Percentiles rank a stretch among this genome's conserved stretches.
Evolutionary conservation across 768 basidiomycete genomes (phyloP).

Genomic region (Lactarius tabidus): DNA sequence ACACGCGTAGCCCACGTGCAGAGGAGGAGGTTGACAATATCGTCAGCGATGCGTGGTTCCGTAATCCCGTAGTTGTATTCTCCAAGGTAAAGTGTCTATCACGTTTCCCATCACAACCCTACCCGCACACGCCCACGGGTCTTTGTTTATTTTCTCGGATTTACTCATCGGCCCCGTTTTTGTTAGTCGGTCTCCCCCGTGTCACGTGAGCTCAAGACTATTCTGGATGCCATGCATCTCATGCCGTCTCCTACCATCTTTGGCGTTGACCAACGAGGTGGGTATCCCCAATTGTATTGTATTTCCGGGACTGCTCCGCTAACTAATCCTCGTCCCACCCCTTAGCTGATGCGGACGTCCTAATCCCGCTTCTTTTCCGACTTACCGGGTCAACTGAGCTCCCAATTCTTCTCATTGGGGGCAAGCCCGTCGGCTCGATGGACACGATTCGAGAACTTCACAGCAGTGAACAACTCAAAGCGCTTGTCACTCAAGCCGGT

Average conservation of each 20-base stretch:
- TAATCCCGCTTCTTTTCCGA: constrained; percentile 57
- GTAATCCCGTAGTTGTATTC: constrained; percentile 72
- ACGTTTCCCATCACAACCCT: constrained; percentile 2
- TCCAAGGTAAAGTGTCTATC: constrained; percentile 48
- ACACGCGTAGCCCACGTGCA: constrained; percentile 62
- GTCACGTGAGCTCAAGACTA: constrained; percentile 62
- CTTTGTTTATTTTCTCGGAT: neutral
- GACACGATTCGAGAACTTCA: constrained; percentile 49
- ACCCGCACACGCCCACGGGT: neutral
- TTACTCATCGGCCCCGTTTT: neutral
- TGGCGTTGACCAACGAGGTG: constrained; percentile 62
- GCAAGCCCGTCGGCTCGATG: constrained; percentile 50
- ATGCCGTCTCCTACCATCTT: constrained; percentile 61
- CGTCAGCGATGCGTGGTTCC: constrained; percentile 63
- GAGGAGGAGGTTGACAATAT: constrained; percentile 55
- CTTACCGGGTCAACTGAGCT: constrained; percentile 52
- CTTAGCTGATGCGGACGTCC: constrained; percentile 57
- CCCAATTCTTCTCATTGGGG: constrained; percentile 68
- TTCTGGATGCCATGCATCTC: constrained; percentile 53
- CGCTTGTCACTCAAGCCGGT: constrained; percentile 51
- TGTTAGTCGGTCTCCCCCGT: constrained; percentile 56
- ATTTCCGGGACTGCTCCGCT: neutral
- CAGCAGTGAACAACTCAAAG: constrained; percentile 48
- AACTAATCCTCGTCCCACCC: neutral
- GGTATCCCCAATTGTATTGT: constrained; percentile 11